Base-by-base conservation (phyloP, 768 basidiomycete genomes). In the Lactarius trivialis region DNA sequence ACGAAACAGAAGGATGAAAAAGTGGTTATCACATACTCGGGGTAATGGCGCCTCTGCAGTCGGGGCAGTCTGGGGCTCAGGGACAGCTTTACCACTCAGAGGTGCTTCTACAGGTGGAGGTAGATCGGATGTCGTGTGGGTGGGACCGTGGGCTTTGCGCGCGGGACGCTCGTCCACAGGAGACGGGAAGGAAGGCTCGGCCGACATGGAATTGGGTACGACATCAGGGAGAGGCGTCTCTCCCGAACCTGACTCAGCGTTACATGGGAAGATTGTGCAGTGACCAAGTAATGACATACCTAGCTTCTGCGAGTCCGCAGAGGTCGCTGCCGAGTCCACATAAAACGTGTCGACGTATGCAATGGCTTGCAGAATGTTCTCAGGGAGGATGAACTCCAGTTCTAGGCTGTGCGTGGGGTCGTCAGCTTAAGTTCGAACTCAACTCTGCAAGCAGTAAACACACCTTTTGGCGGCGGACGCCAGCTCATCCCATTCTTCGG, bases 391-490 rank as follows among this genome's bases (percentile, higher is more conserved):
- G 37, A 88, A 75, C 5, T 76, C 72, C 14, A 85, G 55, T 0
- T 71, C 73, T 53, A 76, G 72, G 37, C 80, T 81, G 61, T 19
- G 54, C 32, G n/a, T 34, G 24, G 56, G n/a, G 19, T 9, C 17
- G 56, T 50, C 49, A 61, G 41, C 32, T 56, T 21, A 48, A 41
- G 21, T 45, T 60, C 37, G 28, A 39, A 19, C n/a, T 56, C 37
- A 21, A 15, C 0, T 33, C 7, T 17, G 19, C 3, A 21, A 8
- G 3, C 11, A 4, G 43, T 28, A 70, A 73, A 15, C 52, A 88
- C 88, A 88, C 88, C 73, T 77, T 65, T 75, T 75, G 1, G 82
- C 82, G 64, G 83, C 82, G 0, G 77, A 72, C 0, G 76, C 73
- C 37, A 88, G 70, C 39, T 81, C 78, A 33, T 73, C 72, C 86